Conservation (phyloP, 768 basidiomycete species). For the Terana coerulea region DNA sequence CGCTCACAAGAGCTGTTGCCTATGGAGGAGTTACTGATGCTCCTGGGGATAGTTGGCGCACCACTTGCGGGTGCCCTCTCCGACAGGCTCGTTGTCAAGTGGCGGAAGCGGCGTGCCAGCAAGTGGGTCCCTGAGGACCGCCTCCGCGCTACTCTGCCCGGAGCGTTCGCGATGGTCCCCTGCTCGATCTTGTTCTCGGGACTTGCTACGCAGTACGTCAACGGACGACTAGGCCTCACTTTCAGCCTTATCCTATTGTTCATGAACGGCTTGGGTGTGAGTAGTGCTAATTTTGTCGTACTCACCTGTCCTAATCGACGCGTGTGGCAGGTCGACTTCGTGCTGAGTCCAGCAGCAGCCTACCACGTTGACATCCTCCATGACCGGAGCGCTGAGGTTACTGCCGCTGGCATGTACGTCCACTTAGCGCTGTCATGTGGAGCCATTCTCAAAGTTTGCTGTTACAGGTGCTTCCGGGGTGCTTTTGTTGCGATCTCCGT, state of each 20-base stretch:
- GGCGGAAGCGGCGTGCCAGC: conserved; percentile 47
- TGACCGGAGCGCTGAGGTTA: conserved; percentile 56
- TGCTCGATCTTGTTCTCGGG: conserved; percentile 47
- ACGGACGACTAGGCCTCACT: conserved; percentile 44
- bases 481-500: conserved; percentile 40
- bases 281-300: too few species aligned
- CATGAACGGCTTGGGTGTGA: conserved; percentile 61
- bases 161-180: conserved; percentile 47
- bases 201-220: conserved; percentile 47
- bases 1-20: too few species aligned
- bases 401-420: conserved; percentile 54
- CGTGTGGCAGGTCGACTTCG: conserved; percentile 50
- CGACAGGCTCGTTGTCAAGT: conserved; percentile 46
- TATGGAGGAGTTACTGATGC: too few species aligned
- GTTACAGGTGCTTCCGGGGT: conserved; percentile 44
- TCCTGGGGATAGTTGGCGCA: conserved; percentile 61
- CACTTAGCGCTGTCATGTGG: neutral
- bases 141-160: conserved; percentile 47
- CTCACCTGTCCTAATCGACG: neutral
- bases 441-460: too few species aligned
- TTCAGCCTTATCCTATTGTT: conserved; percentile 56
- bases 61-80: conserved; percentile 57
- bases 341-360: conserved; percentile 50
- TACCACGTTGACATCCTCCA: conserved; percentile 63
- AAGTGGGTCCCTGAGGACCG: conserved; percentile 69